Evolutionary conservation across 2,329 filamentous ascomycete species (phyloP).

Genomic region (Cryphonectria radicalis): DNA sequence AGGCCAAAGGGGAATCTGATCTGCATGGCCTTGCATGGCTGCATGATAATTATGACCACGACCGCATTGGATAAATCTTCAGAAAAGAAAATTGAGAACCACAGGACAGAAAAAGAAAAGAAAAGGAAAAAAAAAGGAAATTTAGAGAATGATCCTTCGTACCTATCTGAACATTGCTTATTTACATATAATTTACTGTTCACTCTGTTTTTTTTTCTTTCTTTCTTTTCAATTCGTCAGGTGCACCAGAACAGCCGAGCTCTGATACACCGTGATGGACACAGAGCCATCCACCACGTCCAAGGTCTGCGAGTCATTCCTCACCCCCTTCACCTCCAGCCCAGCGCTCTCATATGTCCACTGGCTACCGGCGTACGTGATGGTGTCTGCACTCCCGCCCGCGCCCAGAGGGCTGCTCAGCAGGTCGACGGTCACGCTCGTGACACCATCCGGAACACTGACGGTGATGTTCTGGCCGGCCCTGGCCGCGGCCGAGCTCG

Average conservation of each 20-base stretch:
- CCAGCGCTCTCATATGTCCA: slow-evolving; percentile 43
- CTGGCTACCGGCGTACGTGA: slow-evolving; percentile 45
- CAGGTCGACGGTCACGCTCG: slow-evolving; percentile 36
- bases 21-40: too few species aligned
- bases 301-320: slow-evolving; percentile 38
- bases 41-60: too few species aligned
- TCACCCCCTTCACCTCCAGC: slow-evolving; percentile 39
- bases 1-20: neutral
- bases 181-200: neutral
- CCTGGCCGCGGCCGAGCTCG: slow-evolving; percentile 34
- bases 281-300: slow-evolving; percentile 35
- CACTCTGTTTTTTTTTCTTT: too few species aligned
- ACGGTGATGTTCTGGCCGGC: slow-evolving; percentile 34
- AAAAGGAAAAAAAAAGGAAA: neutral
- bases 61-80: too few species aligned
- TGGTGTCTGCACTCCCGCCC: slow-evolving; percentile 38
- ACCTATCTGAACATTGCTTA: neutral
- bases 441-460: slow-evolving; percentile 31
- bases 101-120: neutral
- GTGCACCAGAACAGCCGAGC: slow-evolving; percentile 37
- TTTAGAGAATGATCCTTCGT: neutral
- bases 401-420: slow-evolving; percentile 42
- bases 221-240: slow-evolving; percentile 5
- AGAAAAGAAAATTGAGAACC: neutral
- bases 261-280: slow-evolving; percentile 35